phyloP scores from a whole-genome alignment of 345 rosid genomes.

The Reutealis trisperma region DNA sequence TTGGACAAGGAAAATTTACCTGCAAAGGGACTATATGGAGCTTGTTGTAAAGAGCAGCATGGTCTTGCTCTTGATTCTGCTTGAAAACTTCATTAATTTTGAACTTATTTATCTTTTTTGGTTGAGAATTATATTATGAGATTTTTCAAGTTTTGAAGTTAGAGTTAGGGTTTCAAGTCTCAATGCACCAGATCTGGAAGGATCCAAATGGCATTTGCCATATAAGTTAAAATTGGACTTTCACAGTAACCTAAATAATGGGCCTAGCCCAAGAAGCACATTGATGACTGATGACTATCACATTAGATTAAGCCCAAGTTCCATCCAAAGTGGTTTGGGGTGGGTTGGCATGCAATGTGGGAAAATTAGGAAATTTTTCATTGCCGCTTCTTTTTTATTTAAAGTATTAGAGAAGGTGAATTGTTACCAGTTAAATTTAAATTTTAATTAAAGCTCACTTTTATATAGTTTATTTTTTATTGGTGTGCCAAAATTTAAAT shows the following conservation, averaged over 20 bases:
- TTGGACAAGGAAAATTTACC: not conserved
- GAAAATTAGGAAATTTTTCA: too few relatives aligned
- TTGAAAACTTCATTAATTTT: not conserved
- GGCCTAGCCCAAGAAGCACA: not conserved
- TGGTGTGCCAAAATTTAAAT: too few relatives aligned
- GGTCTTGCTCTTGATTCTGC: not conserved
- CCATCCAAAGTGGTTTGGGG: too few relatives aligned
- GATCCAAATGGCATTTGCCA: not conserved
- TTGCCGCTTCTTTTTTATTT: too few relatives aligned
- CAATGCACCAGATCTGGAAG: not conserved
- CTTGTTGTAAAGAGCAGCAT: not conserved
- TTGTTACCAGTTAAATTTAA: too few relatives aligned
- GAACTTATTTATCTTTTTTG: not conserved
- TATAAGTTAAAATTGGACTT: not conserved
- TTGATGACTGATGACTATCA: too few relatives aligned
- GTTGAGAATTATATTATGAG: not conserved
- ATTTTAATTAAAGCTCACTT: too few relatives aligned
- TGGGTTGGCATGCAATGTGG: too few relatives aligned
- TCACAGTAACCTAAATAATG: not conserved
- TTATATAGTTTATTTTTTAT: too few relatives aligned
- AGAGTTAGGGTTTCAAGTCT: constrained; percentile 1
- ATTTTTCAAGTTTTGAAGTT: too few relatives aligned
- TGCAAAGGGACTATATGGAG: not conserved
- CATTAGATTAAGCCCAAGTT: too few relatives aligned
- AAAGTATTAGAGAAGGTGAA: too few relatives aligned